Base-by-base conservation (phyloP, 163 green algal genomes). In the Scenedesmus sp. region DNA sequence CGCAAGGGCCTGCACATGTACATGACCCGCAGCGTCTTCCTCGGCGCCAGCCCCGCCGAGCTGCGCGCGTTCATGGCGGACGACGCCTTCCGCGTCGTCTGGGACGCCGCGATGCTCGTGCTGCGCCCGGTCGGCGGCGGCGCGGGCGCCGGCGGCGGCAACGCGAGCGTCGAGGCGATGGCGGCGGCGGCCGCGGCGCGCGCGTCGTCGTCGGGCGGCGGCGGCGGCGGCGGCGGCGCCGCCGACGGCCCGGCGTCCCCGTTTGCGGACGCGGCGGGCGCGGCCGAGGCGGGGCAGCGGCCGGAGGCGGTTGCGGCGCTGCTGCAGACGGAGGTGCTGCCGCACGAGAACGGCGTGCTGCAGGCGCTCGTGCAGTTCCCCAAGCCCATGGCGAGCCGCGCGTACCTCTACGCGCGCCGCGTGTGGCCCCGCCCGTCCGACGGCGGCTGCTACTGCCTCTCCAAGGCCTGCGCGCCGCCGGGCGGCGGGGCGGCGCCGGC, bases 361-460 rank as follows among this genome's bases (percentile, higher is more conserved):
- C 86, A 87, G 63, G 69, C 81, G 6, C 63, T 80, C 50, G 83
- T 83, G 17, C 78, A 81, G n/a, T 90, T 92, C 56, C 87, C 87
- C 1, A 84, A 84, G 44, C 87, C 87, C 58, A 89, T 92, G 87
- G 88, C 85, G 0, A 34, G 71, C 0, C 82, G 91, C 4, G 80
- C 90, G 24, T 96, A 96, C 74, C 58, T 89, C 9, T 96, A 94
- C 70, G 91, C 77, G 0, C 86, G 91, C n/a, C 89, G 91, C 22
- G 87, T 91, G 18, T 95, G 89, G 91, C 62, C 77, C 36, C 87
- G 92, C 58, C 78, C 83, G 3, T 75, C 83, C 7, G 89, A 94
- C 60, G 90, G 89, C 44, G 90, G 90, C n/a, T 89, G 79, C 79
- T 94, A 95, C 83, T 60, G 77, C 29, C 29, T 94, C 2, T 86